Evolutionary conservation across 2,329 filamentous ascomycete genomes (phyloP).

Genomic region (Cadophora gregata): DNA sequence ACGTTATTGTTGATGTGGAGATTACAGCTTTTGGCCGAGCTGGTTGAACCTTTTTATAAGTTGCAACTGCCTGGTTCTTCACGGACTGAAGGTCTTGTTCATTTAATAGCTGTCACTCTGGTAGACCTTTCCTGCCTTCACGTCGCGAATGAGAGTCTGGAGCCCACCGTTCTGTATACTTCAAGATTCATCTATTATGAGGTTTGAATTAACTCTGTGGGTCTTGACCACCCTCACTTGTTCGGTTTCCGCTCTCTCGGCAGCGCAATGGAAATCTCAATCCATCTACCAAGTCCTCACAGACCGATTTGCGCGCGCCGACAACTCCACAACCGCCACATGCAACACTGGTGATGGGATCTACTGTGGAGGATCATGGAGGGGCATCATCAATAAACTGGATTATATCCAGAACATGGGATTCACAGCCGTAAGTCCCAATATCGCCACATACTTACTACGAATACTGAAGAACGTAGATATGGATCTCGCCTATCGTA

Average conservation of each 20-base stretch:
- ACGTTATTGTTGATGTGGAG: neutral
- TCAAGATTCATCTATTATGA: slow-evolving; percentile 23
- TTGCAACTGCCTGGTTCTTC: neutral
- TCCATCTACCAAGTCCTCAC: slow-evolving; percentile 55
- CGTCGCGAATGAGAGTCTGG: neutral
- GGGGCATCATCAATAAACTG: slow-evolving; percentile 48
- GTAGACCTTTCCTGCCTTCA: neutral
- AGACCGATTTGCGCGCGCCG: slow-evolving; percentile 52
- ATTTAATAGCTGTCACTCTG: neutral
- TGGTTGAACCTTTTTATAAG: neutral
- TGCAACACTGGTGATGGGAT: slow-evolving; percentile 38
- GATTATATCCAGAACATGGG: slow-evolving; percentile 52
- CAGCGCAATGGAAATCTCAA: slow-evolving; percentile 48
- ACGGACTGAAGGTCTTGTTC: too few species aligned
- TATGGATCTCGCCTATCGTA: slow-evolving; percentile 54
- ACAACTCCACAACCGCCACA: slow-evolving; percentile 42
- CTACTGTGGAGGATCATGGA: slow-evolving; percentile 56
- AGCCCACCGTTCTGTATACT: neutral
- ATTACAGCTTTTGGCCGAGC: neutral
- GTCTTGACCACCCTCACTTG: slow-evolving; percentile 17
- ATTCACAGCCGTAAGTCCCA: slow-evolving; percentile 46
- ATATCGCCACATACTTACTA: neutral
- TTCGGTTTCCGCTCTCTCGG: slow-evolving; percentile 33
- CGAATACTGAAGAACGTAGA: slow-evolving; percentile 34
- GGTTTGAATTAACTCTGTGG: slow-evolving; percentile 23